A percentile compares a stretch with the other conserved stretches of the same genome.
Evolutionary conservation across 2,329 filamentous ascomycete genomes (phyloP).

Genomic region (Reticulascus tulasneorum): DNA sequence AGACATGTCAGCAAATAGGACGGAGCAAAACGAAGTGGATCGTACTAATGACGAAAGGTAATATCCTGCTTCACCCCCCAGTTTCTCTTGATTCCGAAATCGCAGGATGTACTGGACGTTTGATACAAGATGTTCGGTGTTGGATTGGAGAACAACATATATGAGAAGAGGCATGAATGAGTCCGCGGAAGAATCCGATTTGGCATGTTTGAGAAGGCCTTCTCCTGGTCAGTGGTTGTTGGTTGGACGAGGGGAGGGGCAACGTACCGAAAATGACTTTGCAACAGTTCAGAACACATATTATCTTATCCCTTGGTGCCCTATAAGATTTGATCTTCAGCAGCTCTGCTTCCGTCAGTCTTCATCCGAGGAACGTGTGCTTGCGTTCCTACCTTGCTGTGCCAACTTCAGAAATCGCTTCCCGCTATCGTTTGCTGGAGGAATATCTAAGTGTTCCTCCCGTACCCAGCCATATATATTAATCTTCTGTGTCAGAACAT

Average conservation of each 20-base stretch:
- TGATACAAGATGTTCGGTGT: slow-evolving; percentile 91
- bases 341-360: slow-evolving; percentile 59
- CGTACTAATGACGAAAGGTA: slow-evolving; percentile 88
- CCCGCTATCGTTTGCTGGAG: slow-evolving; percentile 77
- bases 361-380: slow-evolving; percentile 9
- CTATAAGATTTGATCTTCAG: slow-evolving; percentile 95
- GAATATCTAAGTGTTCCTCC: slow-evolving; percentile 91
- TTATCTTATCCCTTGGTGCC: slow-evolving; percentile 96
- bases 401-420: slow-evolving; percentile 83
- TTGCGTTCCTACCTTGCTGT: slow-evolving; percentile 63
- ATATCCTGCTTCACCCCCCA: slow-evolving; percentile 96
- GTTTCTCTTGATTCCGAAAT: slow-evolving; percentile 95
- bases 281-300: slow-evolving; percentile 96
- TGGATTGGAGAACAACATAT: slow-evolving; percentile 90
- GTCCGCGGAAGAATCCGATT: slow-evolving; percentile 91
- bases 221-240: slow-evolving; percentile 3
- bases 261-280: slow-evolving; percentile 91
- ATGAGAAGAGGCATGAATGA: slow-evolving; percentile 94
- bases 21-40: neutral
- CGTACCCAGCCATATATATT: slow-evolving; percentile 93
- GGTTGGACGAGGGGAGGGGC: fast-evolving
- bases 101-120: slow-evolving; percentile 98
- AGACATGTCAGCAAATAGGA: slow-evolving; percentile 8
- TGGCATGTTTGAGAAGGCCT: slow-evolving; percentile 86
- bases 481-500: slow-evolving; percentile 94